phyloP scores from a whole-genome alignment of 192 early-diverging fungal genomes.

The Borealophlyctis nickersoniae region DNA sequence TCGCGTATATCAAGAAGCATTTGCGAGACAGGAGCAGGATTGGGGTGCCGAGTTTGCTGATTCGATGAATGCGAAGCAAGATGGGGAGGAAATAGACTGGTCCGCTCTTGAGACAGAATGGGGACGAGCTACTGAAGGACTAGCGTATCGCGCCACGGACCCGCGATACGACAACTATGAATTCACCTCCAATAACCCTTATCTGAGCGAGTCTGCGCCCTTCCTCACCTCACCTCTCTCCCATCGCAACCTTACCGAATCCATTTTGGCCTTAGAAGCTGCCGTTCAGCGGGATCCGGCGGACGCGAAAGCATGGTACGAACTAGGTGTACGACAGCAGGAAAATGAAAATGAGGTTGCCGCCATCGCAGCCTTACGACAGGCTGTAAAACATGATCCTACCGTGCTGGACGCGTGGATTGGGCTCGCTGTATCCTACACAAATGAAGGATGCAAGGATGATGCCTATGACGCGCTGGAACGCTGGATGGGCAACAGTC shows the following conservation, averaged over 20 bases:
- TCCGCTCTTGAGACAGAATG: conserved; percentile 17
- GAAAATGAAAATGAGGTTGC: conserved; percentile 94
- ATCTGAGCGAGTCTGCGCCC: conserved; percentile 32
- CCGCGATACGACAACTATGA: conserved; percentile 50
- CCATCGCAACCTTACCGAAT: conserved; percentile 70
- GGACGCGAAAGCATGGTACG: conserved; percentile 80
- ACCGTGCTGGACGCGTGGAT: conserved; percentile 74
- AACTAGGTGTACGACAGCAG: conserved; percentile 86
- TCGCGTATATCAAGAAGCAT: not conserved
- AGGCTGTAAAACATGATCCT: conserved; percentile 74
- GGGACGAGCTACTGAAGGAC: conserved; percentile 3
- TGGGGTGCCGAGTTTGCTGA: conserved; percentile 5
- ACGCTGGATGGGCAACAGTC: conserved; percentile 77
- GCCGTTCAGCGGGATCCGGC: conserved; percentile 73
- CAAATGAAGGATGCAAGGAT: conserved; percentile 81
- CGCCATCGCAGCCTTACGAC: conserved; percentile 86
- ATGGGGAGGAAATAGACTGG: conserved; percentile 26
- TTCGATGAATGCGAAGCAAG: not conserved
- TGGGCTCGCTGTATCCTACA: conserved; percentile 87
- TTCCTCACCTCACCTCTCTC: conserved; percentile 32
- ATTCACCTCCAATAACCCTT: conserved; percentile 77
- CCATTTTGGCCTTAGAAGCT: conserved; percentile 89
- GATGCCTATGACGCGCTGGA: conserved; percentile 89
- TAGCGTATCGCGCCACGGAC: not conserved
- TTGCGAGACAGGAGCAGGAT: conserved; percentile 7